These are phyloP conservation scores for Aulographum hederae DNA, from an alignment of 2,329 filamentous ascomycete species.

Conservation along the genomic window DNA sequence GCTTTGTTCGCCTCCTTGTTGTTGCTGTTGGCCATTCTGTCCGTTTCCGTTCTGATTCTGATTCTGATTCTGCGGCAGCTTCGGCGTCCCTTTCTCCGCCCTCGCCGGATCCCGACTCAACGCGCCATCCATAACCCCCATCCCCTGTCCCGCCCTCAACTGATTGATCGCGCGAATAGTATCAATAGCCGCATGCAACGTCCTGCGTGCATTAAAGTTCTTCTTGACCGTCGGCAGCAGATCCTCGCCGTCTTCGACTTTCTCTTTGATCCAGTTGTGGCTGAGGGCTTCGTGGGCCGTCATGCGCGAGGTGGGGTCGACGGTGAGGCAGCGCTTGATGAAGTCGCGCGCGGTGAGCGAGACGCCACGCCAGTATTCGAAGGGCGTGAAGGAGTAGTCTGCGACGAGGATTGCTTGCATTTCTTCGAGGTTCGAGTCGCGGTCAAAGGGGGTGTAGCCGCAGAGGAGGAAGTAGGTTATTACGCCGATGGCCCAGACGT, in stretches of 20 bases:
- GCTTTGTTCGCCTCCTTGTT: conserved; percentile 3
- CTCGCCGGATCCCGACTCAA: conserved; percentile 33
- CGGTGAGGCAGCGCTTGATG: conserved; percentile 77
- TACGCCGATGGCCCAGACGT: conserved; percentile 95
- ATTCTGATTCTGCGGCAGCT: conserved; percentile 11
- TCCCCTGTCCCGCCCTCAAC: conserved; percentile 39
- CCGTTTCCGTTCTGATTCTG: too few relatives aligned
- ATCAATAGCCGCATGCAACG: conserved; percentile 48
- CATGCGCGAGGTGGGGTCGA: conserved; percentile 74
- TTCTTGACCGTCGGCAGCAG: conserved; percentile 48
- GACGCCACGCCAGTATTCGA: conserved; percentile 93
- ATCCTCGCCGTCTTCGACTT: conserved; percentile 26
- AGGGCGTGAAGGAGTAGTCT: conserved; percentile 86
- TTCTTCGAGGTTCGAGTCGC: conserved; percentile 93
- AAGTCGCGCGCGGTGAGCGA: conserved; percentile 73
- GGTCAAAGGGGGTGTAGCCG: conserved; percentile 95
- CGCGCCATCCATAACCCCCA: conserved; percentile 38
- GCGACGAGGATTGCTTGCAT: conserved; percentile 98
- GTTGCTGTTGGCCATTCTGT: conserved; percentile 9
- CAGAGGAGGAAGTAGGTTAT: conserved; percentile 98
- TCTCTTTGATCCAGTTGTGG: conserved; percentile 44
- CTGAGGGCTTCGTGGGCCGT: conserved; percentile 64
- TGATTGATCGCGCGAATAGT: conserved; percentile 52
- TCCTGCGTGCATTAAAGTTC: conserved; percentile 49
- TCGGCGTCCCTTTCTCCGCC: conserved; percentile 1